Evolutionary conservation across 768 basidiomycete species (phyloP), one percentile per base, ranked within the genome.

Genomic region (Suillus tomentosus): DNA sequence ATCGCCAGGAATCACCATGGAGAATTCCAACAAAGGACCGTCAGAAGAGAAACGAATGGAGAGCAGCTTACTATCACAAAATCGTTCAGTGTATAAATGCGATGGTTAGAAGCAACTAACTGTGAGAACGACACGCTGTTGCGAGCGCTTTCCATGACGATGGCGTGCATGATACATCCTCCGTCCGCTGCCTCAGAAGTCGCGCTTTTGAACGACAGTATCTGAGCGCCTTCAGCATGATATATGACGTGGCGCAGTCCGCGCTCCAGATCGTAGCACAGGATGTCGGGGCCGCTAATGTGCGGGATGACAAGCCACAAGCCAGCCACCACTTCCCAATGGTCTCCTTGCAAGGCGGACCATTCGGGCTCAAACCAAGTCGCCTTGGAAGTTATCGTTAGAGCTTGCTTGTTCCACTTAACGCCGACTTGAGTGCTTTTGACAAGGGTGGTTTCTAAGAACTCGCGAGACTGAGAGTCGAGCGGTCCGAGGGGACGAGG

Each of bases 381-480:
- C 5, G 56, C 56, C 24, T 57, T 57, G 0, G 56, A 57, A 11
- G 56, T 57, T 40, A 57, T 57, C 22, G 22, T 57, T 27, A 57
- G 17, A 27, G 56, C 56, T 40, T 57, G 56, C n/a, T 40, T 57
- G 56, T 40, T 40, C 56, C 56, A 57, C 39, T 57, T 57, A 17
- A 57, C 15, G 15, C 56, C 56, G 3, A 57, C 56, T 19, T 57
- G 56, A 40, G 39, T 57, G 39, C 56, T 57, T 17, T 57, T 57
- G 24, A 57, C 39, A 10, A 57, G 56, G 15, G 39, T 57, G 5
- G 6, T 57, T 11, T 57, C 56, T 27, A 57, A 24, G 24, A 57
- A 57, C 5, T 40, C 56, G 56, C 56, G 56, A 40, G 56, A 57
- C 22, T 57, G 56, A 40, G 56, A 57, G 39, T 57, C 56, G 39